A percentile compares a stretch with the other conserved stretches of the same genome.
phyloP scores from a whole-genome alignment of 192 early-diverging fungal species.

The Coemansia furcata region DNA sequence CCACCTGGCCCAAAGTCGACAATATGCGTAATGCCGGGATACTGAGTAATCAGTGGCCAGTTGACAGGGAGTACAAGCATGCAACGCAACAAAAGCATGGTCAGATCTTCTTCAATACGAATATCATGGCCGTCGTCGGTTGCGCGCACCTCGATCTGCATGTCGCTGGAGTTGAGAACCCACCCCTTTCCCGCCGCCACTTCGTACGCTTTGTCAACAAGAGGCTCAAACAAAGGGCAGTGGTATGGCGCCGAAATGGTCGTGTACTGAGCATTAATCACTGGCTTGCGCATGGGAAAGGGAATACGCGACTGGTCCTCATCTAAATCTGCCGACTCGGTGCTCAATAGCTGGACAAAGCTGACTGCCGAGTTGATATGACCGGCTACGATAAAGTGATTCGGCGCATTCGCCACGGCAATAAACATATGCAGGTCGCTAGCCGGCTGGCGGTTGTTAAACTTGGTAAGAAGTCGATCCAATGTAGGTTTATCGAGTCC shows the following conservation, averaged over 20 bases:
- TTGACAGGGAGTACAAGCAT: conserved; percentile 63
- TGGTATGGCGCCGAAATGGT: conserved; percentile 85
- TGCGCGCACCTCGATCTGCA: conserved; percentile 66
- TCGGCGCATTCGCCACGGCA: conserved; percentile 22
- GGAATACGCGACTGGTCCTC: conserved; percentile 71
- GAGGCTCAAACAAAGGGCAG: conserved; percentile 6
- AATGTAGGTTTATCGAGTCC: conserved; percentile 9
- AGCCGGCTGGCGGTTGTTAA: conserved; percentile 10
- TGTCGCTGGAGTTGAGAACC: conserved; percentile 11
- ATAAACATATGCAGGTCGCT: conserved; percentile 10
- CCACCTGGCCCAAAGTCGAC: conserved; percentile 94
- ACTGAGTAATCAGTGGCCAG: conserved; percentile 62
- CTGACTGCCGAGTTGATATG: neutral
- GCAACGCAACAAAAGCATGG: conserved; percentile 64
- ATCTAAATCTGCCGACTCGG: conserved; percentile 8
- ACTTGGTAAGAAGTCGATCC: conserved; percentile 4
- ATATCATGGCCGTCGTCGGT: conserved; percentile 82
- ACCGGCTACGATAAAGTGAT: conserved; percentile 27
- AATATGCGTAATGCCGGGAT: conserved; percentile 71
- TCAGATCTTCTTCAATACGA: conserved; percentile 56
- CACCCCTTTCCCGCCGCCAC: conserved; percentile 28
- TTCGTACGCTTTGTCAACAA: neutral
- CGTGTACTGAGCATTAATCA: conserved; percentile 76
- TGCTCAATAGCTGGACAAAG: conserved; percentile 10
- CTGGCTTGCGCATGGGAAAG: conserved; percentile 74